phyloP scores from a whole-genome alignment of 192 early-diverging fungal genomes.

The Backusella luteola region DNA sequence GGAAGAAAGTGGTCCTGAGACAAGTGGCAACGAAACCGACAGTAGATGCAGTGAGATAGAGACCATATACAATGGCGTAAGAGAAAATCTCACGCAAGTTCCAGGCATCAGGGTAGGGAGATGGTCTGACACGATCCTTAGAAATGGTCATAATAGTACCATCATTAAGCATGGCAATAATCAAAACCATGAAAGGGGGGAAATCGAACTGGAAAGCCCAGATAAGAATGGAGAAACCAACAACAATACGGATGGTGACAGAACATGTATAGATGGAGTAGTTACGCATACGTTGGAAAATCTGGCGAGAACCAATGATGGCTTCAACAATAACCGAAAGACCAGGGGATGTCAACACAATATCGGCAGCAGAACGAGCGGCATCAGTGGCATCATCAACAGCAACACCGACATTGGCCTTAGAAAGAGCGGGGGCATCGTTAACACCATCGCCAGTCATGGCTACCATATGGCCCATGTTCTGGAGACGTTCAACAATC shows the following conservation, averaged over 20 bases:
- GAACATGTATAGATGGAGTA: slow-evolving; percentile 92
- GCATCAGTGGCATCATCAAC: slow-evolving; percentile 74
- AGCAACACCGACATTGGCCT: slow-evolving; percentile 73
- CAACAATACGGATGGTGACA: slow-evolving; percentile 77
- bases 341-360: slow-evolving; percentile 76
- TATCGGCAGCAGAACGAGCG: slow-evolving; percentile 74
- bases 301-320: slow-evolving; percentile 86
- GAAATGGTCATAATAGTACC: slow-evolving; percentile 92
- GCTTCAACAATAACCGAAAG: slow-evolving; percentile 88
- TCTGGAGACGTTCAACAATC: slow-evolving; percentile 66
- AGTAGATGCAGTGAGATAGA: slow-evolving; percentile 82
- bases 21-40: slow-evolving; percentile 65
- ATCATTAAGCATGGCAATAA: slow-evolving; percentile 90
- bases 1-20: slow-evolving; percentile 61
- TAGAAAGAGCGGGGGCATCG: slow-evolving; percentile 69
- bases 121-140: slow-evolving; percentile 79
- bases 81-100: slow-evolving; percentile 84
- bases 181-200: slow-evolving; percentile 82
- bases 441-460: slow-evolving; percentile 80
- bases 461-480: slow-evolving; percentile 66
- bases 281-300: slow-evolving; percentile 96
- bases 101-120: slow-evolving; percentile 84
- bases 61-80: slow-evolving; percentile 81
- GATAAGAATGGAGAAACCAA: slow-evolving; percentile 65
- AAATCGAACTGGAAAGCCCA: slow-evolving; percentile 82